Evolutionary conservation across 257 asterid species (phyloP), one percentile per base, ranked within the genome.

Genomic region (Gentiana straminea): DNA sequence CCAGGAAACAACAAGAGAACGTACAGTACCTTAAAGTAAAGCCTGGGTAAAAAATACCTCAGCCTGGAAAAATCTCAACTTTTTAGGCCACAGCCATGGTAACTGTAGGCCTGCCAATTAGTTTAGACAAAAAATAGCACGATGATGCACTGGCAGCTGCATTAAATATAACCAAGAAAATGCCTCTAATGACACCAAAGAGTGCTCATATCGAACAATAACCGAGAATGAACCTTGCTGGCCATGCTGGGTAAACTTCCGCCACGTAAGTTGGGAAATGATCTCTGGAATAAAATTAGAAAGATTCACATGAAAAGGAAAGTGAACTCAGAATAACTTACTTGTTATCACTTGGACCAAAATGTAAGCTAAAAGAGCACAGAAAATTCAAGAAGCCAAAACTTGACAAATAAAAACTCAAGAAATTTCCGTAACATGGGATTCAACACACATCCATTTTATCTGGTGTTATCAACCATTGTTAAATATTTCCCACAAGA

Each of bases 91-190:
- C 51, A 87, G 60, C 86, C 87, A 84, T n/a, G 65, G 58, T 70
- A 64, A 87, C 94, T 68, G 84, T 74, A 55, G 96, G 96, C 73
- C 87, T 75, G 49, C 96, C 96, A 52, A 87, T 81, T 35, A 87
- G 61, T 61, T 87, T 87, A 61, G 96, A 87, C n/a, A 87, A 80
- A 68, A 87, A 87, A 55, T 70, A 87, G 73, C 96, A 87, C 66
- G 93, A 87, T 1, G 94, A 87, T 70, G 96, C 96, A 58, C 96
- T 94, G 37, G 96, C 93, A 24, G 90, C 80, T 54, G 96, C 93
- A 70, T 87, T 87, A 64, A 87, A 82, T 58, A 87, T 93, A 46
- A 87, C 96, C 83, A 87, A 76, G 73, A 84, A 67, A 58, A 84
- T 81, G 56, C 96, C 96, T 75, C 69, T 80, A 47, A 79, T 61